Evolutionary conservation across 805 yeast species (phyloP), one percentile per base, ranked within the genome.

Genomic region (Torulaspora maleeae): DNA sequence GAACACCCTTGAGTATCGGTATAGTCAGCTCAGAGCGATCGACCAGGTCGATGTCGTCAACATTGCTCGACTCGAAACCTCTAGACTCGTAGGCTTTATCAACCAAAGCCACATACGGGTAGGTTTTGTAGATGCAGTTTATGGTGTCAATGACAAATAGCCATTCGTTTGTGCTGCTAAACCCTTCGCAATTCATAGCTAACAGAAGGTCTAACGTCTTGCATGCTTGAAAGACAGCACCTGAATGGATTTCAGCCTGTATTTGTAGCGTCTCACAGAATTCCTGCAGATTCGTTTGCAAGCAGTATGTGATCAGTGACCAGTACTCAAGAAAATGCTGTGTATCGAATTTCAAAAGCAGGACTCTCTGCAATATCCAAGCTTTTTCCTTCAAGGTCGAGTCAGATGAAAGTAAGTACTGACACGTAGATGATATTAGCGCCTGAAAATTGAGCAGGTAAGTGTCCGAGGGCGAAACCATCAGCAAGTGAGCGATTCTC

Each of bases 191-290:
- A 29, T 80, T 78, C 45, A 89, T 54, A 1, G 83, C 71, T 16
- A 91, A 61, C 17, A 89, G 62, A 25, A 85, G 74, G 59, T 91
- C 99, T 38, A 93, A 68, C 12, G 93, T 68, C 62, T 90, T 91
- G 56, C 88, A 82, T 0, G 83, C 85, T 45, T 77, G 76, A 24
- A 77, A 75, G 3, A 73, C 61, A 3, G 59, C 56, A 2, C 64
- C 58, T 12, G 70, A 49, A 3, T 68, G 64, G 3, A 59, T 53
- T 4, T 62, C 59, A 15, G 50, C 54, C 15, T 59, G 63, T 24
- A 58, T 51, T 33, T 59, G 61, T 16, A 63, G 27, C 3, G 53
- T 48, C 43, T 64, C 69, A 41, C 50, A 62, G 41, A 63, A 53
- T 17, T 53, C 55, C 37, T 61, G 67, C 16, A 64, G 41, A 34